Base-by-base conservation (phyloP, 805 yeast species). In the Hanseniaspora mollemarum region DNA sequence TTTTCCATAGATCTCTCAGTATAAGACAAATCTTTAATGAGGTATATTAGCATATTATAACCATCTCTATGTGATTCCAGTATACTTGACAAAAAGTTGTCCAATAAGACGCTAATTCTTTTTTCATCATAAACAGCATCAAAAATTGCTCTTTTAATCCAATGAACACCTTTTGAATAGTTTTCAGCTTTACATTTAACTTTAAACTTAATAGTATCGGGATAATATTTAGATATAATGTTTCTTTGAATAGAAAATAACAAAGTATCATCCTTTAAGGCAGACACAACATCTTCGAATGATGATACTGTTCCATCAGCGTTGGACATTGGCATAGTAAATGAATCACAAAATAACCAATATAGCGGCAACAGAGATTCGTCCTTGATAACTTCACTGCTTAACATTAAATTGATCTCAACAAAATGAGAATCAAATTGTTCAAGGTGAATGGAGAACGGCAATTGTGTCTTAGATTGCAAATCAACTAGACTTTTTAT, bases 381-480 rank as follows among this genome's bases (percentile, higher is more conserved):
- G 46, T 66, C 68, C 31, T 63, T 46, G 75, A 81, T 21, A 78
- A 69, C 42, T 59, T 71, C 40, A 67, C 72, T 1, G 85, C 76
- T 9, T 81, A 84, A 62, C 33, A 81, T 63, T 35, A 86, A 61
- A 53, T 79, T 76, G 19, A 87, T 71, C 13, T 83, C 77, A 32
- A 85, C 76, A 61, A 90, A 92, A 59, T 83, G 80, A 1, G 96
- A 84, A 50, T 80, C 75, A 60, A 77, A 81, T 55, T 81, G 77
- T 64, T 92, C 96, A 57, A 83, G 73, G 60, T 87, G 92, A 46
- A 88, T 62, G 54, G 78, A 80, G 35, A 88, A 63, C 4, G 88
- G 87, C 54, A 82, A 72, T 46, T 73, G 69, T 1, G 57, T 48
- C 8, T 32, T 26, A 81, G 79, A 15, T 43, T 50, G 53, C n/a